Percentiles rank a stretch among this genome's conserved stretches.
Evolutionary conservation across 169 alveolate species (phyloP).

Genomic region (Plasmodium vinckei): DNA sequence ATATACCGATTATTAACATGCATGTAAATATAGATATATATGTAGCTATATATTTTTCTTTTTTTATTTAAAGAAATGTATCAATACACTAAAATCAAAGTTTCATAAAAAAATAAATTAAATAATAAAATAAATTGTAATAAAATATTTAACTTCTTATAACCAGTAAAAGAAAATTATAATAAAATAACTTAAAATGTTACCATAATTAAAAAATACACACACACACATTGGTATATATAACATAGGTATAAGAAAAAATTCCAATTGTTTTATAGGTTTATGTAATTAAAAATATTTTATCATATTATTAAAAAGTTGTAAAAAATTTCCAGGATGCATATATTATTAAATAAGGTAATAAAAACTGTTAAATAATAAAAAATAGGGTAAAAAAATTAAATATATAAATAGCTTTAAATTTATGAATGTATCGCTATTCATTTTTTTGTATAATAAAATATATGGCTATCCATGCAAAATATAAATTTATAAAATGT

Average conservation of each 20-base stretch:
- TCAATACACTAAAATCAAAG: neutral
- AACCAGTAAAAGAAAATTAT: neutral
- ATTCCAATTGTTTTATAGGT: neutral
- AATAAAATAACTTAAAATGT: neutral
- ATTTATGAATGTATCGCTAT: neutral
- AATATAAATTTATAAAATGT: neutral
- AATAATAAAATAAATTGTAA: neutral
- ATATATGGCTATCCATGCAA: neutral
- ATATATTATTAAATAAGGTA: neutral
- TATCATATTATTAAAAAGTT: neutral
- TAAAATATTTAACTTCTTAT: neutral
- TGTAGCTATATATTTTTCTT: neutral
- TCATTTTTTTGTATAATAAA: neutral
- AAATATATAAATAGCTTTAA: neutral
- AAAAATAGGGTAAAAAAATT: neutral
- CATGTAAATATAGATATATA: neutral
- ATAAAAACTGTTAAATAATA: neutral
- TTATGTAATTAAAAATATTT: neutral
- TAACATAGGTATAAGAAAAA: too few relatives aligned
- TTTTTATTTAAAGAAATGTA: constrained; percentile 6
- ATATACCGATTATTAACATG: neutral
- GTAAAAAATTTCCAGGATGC: neutral
- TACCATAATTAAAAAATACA: neutral
- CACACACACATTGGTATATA: too few relatives aligned
- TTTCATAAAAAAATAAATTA: neutral